Percentiles rank a stretch among this genome's conserved stretches.
These are phyloP conservation scores for Eucalyptus camaldulensis DNA, from an alignment of 345 rosid genomes.

Conservation along the genomic window DNA sequence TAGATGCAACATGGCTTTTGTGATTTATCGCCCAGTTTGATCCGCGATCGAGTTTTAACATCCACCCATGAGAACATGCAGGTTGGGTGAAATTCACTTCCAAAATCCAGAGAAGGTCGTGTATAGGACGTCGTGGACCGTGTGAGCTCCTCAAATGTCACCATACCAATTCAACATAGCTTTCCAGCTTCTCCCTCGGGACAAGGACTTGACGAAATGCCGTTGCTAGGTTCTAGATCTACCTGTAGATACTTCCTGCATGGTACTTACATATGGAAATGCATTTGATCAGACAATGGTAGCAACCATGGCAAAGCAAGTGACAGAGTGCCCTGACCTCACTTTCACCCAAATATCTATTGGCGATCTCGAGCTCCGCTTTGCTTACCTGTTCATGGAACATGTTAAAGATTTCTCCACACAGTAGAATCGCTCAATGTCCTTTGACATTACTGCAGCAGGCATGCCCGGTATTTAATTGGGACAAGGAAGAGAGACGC, in stretches of 20 bases:
- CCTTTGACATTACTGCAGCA: neutral
- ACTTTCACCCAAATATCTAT: neutral
- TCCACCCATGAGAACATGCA: neutral
- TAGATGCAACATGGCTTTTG: neutral
- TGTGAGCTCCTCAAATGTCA: neutral
- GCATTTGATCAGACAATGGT: neutral
- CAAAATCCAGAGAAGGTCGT: neutral
- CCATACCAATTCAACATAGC: neutral
- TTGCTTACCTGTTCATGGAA: neutral
- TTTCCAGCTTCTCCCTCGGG: neutral
- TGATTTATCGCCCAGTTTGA: neutral
- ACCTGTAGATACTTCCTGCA: neutral
- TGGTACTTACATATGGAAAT: neutral
- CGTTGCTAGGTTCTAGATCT: neutral
- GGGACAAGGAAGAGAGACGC: neutral
- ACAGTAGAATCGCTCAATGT: neutral
- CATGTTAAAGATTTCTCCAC: neutral
- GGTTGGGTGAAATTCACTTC: neutral
- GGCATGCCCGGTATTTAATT: neutral
- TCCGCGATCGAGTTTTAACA: neutral
- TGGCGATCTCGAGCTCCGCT: neutral
- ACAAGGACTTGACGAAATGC: neutral
- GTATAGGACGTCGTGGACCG: neutral
- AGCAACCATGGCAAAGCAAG: neutral
- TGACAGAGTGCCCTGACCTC: neutral